phyloP scores from a whole-genome alignment of 495 filamentous ascomycete genomes.

The Daldinia childiae region DNA sequence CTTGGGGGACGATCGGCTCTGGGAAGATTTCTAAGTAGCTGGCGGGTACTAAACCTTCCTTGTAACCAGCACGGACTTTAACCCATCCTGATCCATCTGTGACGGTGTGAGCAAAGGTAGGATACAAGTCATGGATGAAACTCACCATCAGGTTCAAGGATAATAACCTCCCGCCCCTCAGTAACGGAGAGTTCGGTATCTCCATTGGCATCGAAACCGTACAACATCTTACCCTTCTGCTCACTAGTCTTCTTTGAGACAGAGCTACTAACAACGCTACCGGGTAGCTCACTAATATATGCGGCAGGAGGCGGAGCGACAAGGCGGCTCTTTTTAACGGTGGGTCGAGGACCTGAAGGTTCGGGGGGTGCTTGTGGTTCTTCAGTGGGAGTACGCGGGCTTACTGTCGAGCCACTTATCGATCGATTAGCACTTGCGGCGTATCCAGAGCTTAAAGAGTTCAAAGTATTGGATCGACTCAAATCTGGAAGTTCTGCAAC shows the following conservation, averaged over 20 bases:
- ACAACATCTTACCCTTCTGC: constrained; percentile 86
- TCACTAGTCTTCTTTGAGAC: constrained; percentile 54
- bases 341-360: constrained; percentile 46
- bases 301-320: constrained; percentile 87
- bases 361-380: constrained; percentile 56
- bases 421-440: constrained; percentile 81
- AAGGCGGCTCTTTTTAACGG: constrained; percentile 70
- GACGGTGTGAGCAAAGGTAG: constrained; percentile 12
- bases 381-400: constrained; percentile 59
- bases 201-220: constrained; percentile 79
- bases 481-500: constrained; percentile 66
- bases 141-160: constrained; percentile 92
- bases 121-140: constrained; percentile 19
- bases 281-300: constrained; percentile 74
- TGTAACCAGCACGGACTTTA: constrained; percentile 72
- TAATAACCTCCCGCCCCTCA: constrained; percentile 76
- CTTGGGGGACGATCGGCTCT: constrained; percentile 61
- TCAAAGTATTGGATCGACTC: constrained; percentile 89
- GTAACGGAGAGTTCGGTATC: constrained; percentile 82
- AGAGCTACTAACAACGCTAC: constrained; percentile 55
- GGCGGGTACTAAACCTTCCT: constrained; percentile 86
- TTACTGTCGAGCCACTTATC: constrained; percentile 62
- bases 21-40: constrained; percentile 67
- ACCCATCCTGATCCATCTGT: constrained; percentile 93
- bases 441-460: constrained; percentile 88